Evolutionary conservation across 495 filamentous ascomycete genomes (phyloP), one percentile per base, ranked within the genome.

Genomic region (Cetradonia linearis): DNA sequence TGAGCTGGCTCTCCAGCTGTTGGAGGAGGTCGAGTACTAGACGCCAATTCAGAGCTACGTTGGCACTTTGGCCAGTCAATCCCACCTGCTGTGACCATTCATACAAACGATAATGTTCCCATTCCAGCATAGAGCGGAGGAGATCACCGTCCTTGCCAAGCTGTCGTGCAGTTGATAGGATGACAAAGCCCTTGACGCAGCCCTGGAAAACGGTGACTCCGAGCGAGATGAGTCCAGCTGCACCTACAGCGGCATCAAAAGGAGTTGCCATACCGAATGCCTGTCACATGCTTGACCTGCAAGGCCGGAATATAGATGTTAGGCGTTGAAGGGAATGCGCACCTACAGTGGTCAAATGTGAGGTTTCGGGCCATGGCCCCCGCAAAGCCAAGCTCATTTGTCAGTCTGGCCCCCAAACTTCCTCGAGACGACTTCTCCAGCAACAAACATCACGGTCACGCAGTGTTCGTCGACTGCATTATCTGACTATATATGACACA

Each of bases 161-260:
- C 49, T 65, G 55, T 4, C 23, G 55, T 18, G 65, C 65, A 13
- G 59, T 53, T 3, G 52, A 54, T 34, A 65, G 36, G 20, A 67
- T 25, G n/a, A 59, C 42, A 53, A 67, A 67, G 10, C 59, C 65
- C 49, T 65, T 25, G 9, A 67, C 34, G 28, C 65, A 67, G 58
- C 65, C 59, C 40, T 48, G 38, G 54, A 67, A 65, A 5, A 65
- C 14, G 25, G 53, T 56, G 13, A 67, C 16, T 10, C 58, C 31
- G 23, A 67, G 55, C 18, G 59, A 62, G 34, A 60, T 53, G 3
- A 67, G 48, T 4, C 61, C 55, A 30, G 44, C 55, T 4, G 38
- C 38, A 18, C 55, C 25, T 2, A 55, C 61, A 3, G 61, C 52
- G 16, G 11, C 52, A 2, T 55, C 52, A 14, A 55, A 20, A n/a